Evolutionary conservation across 2,329 filamentous ascomycete genomes (phyloP).

Genomic region (Alternaria sp.): DNA sequence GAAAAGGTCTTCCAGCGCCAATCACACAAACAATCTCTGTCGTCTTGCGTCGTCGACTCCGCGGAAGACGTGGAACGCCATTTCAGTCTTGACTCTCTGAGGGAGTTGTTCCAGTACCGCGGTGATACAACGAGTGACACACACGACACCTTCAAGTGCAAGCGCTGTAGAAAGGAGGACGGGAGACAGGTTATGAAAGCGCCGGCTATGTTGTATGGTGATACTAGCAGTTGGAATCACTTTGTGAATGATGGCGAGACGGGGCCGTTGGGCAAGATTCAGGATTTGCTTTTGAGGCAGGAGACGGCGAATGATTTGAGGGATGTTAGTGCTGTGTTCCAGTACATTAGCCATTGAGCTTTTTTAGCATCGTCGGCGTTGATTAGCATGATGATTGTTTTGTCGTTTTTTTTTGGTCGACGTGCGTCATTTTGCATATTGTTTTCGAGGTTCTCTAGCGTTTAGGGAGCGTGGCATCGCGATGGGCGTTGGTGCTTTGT

Average conservation of each 20-base stretch:
- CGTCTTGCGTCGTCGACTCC: conserved; percentile 94
- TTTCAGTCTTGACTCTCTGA: conserved; percentile 88
- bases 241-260: conserved; percentile 78
- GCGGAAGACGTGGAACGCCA: conserved; percentile 97
- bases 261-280: conserved; percentile 78
- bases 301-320: conserved; percentile 71
- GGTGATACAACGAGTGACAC: conserved; percentile 87
- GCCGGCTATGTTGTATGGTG: conserved; percentile 93
- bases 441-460: background rate
- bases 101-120: conserved; percentile 94
- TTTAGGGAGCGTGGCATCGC: conserved; percentile 9
- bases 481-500: background rate
- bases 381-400: background rate
- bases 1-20: conserved; percentile 99
- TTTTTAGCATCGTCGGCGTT: background rate
- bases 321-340: conserved; percentile 93
- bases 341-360: conserved; percentile 89
- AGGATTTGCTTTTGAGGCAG: conserved; percentile 88
- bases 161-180: conserved; percentile 82
- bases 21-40: conserved; percentile 96
- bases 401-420: background rate
- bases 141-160: conserved; percentile 98
- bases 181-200: conserved; percentile 89
- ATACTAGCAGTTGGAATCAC: conserved; percentile 99
- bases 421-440: conserved; percentile 6